These are phyloP conservation scores for Puccinia novopanici DNA, from an alignment of 1,284 basidiomycete species.

Conservation along the genomic window DNA sequence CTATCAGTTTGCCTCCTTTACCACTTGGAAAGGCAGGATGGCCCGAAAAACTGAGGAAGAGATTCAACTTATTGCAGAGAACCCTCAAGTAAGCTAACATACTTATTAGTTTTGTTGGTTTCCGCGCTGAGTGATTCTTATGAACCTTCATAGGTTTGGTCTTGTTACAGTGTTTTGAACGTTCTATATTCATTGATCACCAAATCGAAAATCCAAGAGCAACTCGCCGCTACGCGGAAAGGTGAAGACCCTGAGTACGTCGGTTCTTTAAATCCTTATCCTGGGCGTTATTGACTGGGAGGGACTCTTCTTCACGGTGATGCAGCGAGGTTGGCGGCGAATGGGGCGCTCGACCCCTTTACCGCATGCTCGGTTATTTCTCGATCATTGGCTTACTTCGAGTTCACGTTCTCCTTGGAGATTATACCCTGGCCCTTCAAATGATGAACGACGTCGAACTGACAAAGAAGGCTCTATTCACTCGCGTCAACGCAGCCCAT, in stretches of 20 bases:
- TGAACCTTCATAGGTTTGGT: slow-evolving; percentile 72
- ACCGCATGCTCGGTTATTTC: slow-evolving; percentile 96
- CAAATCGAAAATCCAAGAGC: slow-evolving; percentile 92
- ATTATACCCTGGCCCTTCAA: slow-evolving; percentile 91
- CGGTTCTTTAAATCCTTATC: slow-evolving; percentile 17
- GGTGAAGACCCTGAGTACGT: slow-evolving; percentile 74
- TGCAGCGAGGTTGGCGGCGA: slow-evolving; percentile 83
- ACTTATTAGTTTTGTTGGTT: neutral
- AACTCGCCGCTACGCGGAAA: slow-evolving; percentile 76
- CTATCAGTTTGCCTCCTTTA: slow-evolving; percentile 96
- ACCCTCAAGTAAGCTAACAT: slow-evolving; percentile 49
- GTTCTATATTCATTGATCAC: slow-evolving; percentile 97
- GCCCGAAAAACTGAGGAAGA: too few species aligned
- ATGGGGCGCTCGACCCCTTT: slow-evolving; percentile 84
- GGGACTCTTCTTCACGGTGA: neutral
- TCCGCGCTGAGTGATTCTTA: neutral
- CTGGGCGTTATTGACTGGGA: slow-evolving; percentile 4
- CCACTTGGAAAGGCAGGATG: slow-evolving; percentile 85
- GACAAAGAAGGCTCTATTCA: slow-evolving; percentile 82
- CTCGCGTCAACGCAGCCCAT: slow-evolving; percentile 89
- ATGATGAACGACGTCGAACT: slow-evolving; percentile 92
- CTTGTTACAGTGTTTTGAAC: slow-evolving; percentile 94
- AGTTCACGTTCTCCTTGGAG: slow-evolving; percentile 91
- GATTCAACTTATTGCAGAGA: slow-evolving; percentile 65
- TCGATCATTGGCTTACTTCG: slow-evolving; percentile 91